Evolutionary conservation across 805 yeast species (phyloP).

Genomic region (Zygosaccharomyces lentus): DNA sequence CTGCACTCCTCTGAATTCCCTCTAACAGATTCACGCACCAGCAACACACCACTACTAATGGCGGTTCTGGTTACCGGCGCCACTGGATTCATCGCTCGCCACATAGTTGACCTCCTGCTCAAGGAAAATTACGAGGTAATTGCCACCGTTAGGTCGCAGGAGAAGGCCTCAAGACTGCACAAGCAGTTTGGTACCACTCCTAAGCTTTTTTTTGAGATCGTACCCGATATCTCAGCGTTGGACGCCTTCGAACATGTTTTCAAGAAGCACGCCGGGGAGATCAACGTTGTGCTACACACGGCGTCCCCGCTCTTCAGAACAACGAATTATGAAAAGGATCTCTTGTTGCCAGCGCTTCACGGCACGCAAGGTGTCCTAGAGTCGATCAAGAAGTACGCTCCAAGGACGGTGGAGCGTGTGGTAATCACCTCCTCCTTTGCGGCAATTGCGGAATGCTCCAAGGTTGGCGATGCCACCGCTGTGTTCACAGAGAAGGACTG

Average conservation of each 20-base stretch:
- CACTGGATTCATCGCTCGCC: slow-evolving; percentile 49
- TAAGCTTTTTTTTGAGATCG: slow-evolving; percentile 32
- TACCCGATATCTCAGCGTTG: slow-evolving; percentile 31
- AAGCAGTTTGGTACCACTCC: slow-evolving; percentile 27
- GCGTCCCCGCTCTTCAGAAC: slow-evolving; percentile 46
- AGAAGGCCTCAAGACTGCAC: slow-evolving; percentile 40
- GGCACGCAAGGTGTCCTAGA: slow-evolving; percentile 50
- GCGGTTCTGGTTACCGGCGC: slow-evolving; percentile 48
- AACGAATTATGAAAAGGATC: slow-evolving; percentile 43
- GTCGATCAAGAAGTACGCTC: slow-evolving; percentile 42
- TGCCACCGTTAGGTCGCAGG: slow-evolving; percentile 46
- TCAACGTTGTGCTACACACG: slow-evolving; percentile 45
- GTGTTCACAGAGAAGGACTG: slow-evolving; percentile 37
- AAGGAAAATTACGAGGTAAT: slow-evolving; percentile 42
- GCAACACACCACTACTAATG: not conserved
- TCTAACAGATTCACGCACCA: too few relatives aligned
- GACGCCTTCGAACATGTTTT: slow-evolving; percentile 47
- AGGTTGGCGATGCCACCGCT: slow-evolving; percentile 13
- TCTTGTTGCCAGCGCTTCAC: slow-evolving; percentile 51
- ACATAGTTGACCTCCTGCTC: slow-evolving; percentile 40
- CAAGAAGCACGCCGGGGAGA: slow-evolving; percentile 36
- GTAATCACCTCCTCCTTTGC: slow-evolving; percentile 58
- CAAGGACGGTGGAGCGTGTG: slow-evolving; percentile 42
- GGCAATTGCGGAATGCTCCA: slow-evolving; percentile 37
- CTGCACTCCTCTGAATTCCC: too few relatives aligned